phyloP scores from a whole-genome alignment of 2,329 filamentous ascomycete genomes.

The Scedosporium apiospermum region DNA sequence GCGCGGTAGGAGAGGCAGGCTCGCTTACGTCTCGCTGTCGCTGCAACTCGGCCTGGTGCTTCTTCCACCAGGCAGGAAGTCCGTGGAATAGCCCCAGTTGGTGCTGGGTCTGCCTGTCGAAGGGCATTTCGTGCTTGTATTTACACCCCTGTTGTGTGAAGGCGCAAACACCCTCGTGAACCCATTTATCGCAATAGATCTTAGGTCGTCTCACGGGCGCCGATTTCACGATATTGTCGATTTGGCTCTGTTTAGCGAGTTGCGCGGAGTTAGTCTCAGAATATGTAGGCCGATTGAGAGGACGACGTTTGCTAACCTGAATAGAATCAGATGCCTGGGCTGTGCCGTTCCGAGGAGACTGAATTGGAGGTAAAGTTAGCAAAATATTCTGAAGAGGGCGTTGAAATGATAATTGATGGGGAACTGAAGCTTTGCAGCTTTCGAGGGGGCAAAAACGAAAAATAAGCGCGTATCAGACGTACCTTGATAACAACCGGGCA shows the following conservation, averaged over 20 bases:
- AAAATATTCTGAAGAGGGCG: background rate
- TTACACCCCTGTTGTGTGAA: constrained; percentile 80
- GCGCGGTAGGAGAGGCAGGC: background rate
- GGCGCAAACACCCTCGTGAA: constrained; percentile 74
- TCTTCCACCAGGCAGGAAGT: constrained; percentile 51
- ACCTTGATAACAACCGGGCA: background rate
- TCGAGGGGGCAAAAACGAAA: background rate
- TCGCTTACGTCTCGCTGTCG: constrained; percentile 2
- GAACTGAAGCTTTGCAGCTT: background rate
- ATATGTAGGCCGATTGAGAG: background rate
- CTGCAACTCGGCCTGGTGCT: constrained; percentile 37
- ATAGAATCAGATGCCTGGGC: constrained; percentile 19
- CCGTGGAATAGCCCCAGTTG: constrained; percentile 62
- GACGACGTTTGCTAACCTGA: constrained; percentile 18
- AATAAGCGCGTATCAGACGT: background rate
- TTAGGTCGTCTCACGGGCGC: constrained; percentile 42
- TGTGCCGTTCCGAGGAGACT: background rate
- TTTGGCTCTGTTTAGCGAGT: constrained; percentile 17
- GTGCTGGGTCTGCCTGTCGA: constrained; percentile 53
- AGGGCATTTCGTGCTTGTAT: constrained; percentile 86
- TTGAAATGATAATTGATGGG: background rate
- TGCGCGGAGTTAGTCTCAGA: constrained; percentile 1
- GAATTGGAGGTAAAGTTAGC: background rate
- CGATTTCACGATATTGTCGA: constrained; percentile 21
- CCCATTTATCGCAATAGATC: constrained; percentile 82